Evolutionary conservation across 2,329 filamentous ascomycete species (phyloP), one percentile per base, ranked within the genome.

Genomic region (Beauveria brongniartii): DNA sequence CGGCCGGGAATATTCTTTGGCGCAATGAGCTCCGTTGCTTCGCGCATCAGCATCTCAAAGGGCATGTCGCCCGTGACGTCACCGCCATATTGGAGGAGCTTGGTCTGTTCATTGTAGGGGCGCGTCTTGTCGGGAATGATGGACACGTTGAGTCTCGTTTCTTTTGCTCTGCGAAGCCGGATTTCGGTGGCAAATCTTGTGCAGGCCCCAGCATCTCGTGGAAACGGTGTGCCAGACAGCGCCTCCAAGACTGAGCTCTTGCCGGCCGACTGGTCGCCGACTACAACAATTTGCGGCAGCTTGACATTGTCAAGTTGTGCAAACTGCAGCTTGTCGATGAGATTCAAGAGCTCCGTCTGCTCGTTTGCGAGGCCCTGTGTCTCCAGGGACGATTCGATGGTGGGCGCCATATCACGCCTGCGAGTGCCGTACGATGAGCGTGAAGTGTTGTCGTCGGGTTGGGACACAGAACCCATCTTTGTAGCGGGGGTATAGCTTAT

Each of bases 201-300:
- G 65, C 84, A 88, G 2, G 85, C 77, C 52, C 79, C 82, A 55
- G 82, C 82, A 63, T 83, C 82, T 60, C 80, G 75, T 0, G 84
- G 85, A 51, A 88, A 87, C 0, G 80, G 79, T 10, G 85, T 83
- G 26, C 82, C 82, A 0, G 83, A 85, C 43, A 88, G 75, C n/a
- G 83, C 83, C 66, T 86, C 83, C 2, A 87, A 77, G 1, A 85
- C 82, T 5, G 83, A 86, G 65, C 81, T 85, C 70, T 87, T 87
- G 22, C 85, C 85, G 6, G 82, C 80, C 1, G 82, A 86, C 70
- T 87, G 83, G 68, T 87, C 83, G 34, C 84, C 84, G 40, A 85
- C 84, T 26, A 87, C 83, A 52, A 87, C 83, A 41, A 87, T 82
- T 67, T 87, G 83, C 1, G 82, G 83, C 0, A 86, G 74, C 52